Conservation (phyloP, 1,284 basidiomycete species). For the Puccinia sorghi region DNA sequence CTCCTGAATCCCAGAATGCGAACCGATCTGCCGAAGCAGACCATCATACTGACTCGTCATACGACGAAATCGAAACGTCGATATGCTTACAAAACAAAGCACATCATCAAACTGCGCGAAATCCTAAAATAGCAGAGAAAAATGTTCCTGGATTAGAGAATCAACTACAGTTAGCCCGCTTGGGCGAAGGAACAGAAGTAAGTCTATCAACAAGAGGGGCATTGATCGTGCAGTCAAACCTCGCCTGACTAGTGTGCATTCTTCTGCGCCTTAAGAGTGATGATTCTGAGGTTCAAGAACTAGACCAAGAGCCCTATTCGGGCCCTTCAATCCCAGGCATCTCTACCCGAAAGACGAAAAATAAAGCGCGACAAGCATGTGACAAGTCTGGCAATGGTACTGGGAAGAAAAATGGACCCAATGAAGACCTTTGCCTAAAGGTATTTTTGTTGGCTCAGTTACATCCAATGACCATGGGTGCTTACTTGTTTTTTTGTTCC, state of each 20-base stretch:
- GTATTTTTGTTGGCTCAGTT: slow-evolving; percentile 7
- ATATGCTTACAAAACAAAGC: not conserved
- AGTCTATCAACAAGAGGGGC: slow-evolving; percentile 2
- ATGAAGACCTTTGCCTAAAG: slow-evolving; percentile 36
- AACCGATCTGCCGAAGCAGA: slow-evolving; percentile 11
- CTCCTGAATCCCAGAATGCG: not conserved
- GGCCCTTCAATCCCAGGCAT: not conserved
- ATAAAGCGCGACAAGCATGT: not conserved
- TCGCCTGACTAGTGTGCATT: not conserved
- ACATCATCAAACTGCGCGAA: not conserved
- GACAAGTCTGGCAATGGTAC: slow-evolving; percentile 1
- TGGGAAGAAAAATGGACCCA: slow-evolving; percentile 20
- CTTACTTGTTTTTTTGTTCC: not conserved
- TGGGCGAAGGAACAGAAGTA: slow-evolving; percentile 38
- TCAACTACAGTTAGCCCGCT: slow-evolving; percentile 25
- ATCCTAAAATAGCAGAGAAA: not conserved
- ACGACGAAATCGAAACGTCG: slow-evolving; percentile 48
- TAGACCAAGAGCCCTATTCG: not conserved
- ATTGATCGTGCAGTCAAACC: not conserved
- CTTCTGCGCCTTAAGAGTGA: slow-evolving; percentile 6
- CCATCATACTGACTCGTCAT: not conserved
- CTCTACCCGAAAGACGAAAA: not conserved
- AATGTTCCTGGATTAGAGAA: not conserved
- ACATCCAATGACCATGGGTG: not conserved
- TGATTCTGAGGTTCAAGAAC: not conserved